Percentiles rank a stretch among this genome's conserved stretches.
These are phyloP conservation scores for Xylaria cubensis DNA, from an alignment of 495 filamentous ascomycete genomes.

Conservation along the genomic window DNA sequence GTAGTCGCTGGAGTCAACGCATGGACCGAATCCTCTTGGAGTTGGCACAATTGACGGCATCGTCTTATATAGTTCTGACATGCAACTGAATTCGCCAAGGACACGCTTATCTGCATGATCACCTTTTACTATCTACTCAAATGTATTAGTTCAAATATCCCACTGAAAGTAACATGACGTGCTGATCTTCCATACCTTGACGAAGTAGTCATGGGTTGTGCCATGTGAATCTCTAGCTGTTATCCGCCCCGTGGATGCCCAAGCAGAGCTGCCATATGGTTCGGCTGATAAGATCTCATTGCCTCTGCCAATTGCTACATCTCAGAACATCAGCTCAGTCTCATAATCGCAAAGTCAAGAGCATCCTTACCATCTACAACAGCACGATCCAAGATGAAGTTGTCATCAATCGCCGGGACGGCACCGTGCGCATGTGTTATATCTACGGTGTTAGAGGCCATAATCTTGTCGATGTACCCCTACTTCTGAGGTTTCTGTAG, in stretches of 20 bases:
- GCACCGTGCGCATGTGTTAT: background rate
- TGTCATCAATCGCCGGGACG: too few species aligned
- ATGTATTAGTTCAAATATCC: background rate
- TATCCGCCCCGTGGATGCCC: background rate
- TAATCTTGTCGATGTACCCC: background rate
- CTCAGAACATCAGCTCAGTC: background rate
- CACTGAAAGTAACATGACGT: background rate
- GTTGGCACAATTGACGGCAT: slow-evolving; percentile 7
- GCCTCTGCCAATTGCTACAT: background rate
- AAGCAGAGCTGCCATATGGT: background rate
- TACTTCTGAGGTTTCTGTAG: background rate
- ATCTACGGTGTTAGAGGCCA: background rate
- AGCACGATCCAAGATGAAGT: background rate
- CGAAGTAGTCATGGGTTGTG: background rate
- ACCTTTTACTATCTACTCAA: background rate
- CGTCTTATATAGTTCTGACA: background rate
- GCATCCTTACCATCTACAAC: background rate
- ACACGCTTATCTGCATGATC: background rate
- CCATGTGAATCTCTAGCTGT: background rate
- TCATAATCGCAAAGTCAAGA: too few species aligned
- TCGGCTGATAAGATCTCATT: background rate
- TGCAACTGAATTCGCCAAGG: background rate
- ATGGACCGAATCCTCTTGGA: background rate
- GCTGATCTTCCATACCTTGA: background rate
- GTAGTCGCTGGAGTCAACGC: background rate